Evolutionary conservation across 768 basidiomycete species (phyloP).

Genomic region (Naganishia kalamii): DNA sequence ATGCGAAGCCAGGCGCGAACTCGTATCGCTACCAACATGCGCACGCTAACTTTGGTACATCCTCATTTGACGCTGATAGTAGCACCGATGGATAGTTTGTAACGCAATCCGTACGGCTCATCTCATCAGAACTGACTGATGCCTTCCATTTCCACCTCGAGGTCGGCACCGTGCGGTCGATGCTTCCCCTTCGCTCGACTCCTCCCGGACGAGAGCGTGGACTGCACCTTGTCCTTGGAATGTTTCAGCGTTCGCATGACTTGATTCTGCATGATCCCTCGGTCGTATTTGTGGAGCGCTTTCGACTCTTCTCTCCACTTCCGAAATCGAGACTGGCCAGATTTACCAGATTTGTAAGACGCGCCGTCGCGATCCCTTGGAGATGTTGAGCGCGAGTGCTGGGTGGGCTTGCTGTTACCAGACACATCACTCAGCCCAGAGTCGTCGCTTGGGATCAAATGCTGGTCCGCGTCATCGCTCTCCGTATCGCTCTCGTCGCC

Average conservation of each 20-base stretch:
- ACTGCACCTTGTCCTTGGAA: slow-evolving; percentile 54
- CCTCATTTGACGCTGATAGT: too few relatives aligned
- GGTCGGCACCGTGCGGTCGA: slow-evolving; percentile 8
- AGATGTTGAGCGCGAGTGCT: neutral
- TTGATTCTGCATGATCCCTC: slow-evolving; percentile 62
- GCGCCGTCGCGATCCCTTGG: neutral
- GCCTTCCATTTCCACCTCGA: slow-evolving; percentile 32
- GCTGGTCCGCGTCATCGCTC: slow-evolving; percentile 14
- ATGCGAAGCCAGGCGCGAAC: too few relatives aligned
- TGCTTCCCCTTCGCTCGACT: slow-evolving; percentile 20
- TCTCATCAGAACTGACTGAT: slow-evolving; percentile 34
- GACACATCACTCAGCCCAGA: slow-evolving; percentile 6
- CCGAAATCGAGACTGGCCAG: slow-evolving; percentile 26
- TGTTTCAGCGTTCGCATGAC: slow-evolving; percentile 56
- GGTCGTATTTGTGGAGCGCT: slow-evolving; percentile 51
- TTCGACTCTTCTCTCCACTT: slow-evolving; percentile 35
- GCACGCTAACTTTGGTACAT: too few relatives aligned
- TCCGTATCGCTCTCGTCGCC: slow-evolving; percentile 20
- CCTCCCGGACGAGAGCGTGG: slow-evolving; percentile 31
- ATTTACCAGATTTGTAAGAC: slow-evolving; percentile 6
- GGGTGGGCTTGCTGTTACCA: neutral
- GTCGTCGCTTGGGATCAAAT: slow-evolving; percentile 1
- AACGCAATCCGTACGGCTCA: too few relatives aligned
- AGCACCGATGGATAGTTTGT: neutral
- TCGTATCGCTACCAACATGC: too few relatives aligned